Conservation (phyloP, 2,329 filamentous ascomycete species). For the Cadophora sp. region DNA sequence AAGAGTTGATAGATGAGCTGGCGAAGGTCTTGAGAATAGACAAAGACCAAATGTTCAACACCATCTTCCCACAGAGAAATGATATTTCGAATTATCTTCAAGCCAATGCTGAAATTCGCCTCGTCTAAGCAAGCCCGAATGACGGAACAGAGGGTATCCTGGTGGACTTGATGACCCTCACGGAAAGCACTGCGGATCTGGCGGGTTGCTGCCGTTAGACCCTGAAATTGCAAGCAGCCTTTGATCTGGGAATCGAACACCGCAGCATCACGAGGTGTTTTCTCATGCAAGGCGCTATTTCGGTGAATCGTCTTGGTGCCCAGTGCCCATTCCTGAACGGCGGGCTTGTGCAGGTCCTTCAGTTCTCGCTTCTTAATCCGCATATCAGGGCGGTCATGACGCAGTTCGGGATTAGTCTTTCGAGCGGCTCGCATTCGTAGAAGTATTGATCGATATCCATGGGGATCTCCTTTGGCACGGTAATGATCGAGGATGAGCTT, state of each 20-base stretch:
- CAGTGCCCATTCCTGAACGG: constrained; percentile 37
- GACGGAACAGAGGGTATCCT: constrained; percentile 34
- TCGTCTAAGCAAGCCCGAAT: constrained; percentile 35
- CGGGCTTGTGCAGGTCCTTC: constrained; percentile 20
- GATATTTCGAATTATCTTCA: constrained; percentile 36
- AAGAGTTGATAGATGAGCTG: constrained; percentile 37
- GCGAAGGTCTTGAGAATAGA: constrained; percentile 31
- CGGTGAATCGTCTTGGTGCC: constrained; percentile 35
- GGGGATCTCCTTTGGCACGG: constrained; percentile 31
- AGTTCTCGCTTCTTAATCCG: constrained; percentile 28
- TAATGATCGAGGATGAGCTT: constrained; percentile 44
- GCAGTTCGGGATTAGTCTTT: background rate
- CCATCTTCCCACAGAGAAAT: constrained; percentile 34
- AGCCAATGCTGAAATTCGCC: constrained; percentile 36
- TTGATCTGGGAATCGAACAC: constrained; percentile 43
- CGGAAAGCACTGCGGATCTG: constrained; percentile 40
- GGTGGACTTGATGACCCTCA: constrained; percentile 36
- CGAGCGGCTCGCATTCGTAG: constrained; percentile 40
- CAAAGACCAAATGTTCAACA: constrained; percentile 14
- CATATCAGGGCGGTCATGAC: constrained; percentile 27
- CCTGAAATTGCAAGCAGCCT: constrained; percentile 37
- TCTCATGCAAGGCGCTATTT: constrained; percentile 33
- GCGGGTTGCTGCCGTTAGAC: constrained; percentile 34
- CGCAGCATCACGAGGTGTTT: constrained; percentile 35
- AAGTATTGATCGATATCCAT: constrained; percentile 39